Percentiles rank a stretch among this genome's conserved stretches.
Conservation (phyloP, 345 rosid genomes). For the Zanthoxylum bungeanum region DNA sequence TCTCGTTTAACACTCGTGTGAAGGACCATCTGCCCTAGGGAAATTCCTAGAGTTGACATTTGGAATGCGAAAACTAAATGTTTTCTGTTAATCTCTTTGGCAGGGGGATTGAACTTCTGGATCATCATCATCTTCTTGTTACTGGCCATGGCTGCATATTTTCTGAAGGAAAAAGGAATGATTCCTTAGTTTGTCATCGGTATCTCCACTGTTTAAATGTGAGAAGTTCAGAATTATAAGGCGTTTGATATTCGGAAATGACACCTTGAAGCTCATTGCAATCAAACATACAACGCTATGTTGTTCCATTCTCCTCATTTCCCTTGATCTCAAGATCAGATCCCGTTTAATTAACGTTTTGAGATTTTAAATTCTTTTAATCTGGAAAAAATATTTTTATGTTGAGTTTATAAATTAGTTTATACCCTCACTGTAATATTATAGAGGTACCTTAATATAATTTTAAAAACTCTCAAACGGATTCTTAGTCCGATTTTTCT, state of each 20-base stretch:
- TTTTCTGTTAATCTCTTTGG: background rate
- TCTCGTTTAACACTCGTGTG: background rate
- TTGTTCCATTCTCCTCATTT: background rate
- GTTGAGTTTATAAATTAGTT: too few species aligned
- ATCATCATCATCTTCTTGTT: slow-evolving; percentile 32
- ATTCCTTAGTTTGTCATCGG: background rate
- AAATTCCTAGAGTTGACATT: background rate
- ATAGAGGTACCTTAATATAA: too few species aligned
- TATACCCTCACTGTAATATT: too few species aligned
- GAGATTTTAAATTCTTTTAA: too few species aligned
- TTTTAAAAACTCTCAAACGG: too few species aligned
- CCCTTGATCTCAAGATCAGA: too few species aligned
- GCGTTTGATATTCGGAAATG: background rate
- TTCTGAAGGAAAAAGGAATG: slow-evolving; percentile 31
- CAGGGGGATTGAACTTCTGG: slow-evolving; percentile 43
- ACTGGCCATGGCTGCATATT: slow-evolving; percentile 36
- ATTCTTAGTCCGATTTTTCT: too few species aligned
- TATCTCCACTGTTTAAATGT: background rate
- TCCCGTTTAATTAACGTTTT: too few species aligned
- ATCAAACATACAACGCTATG: background rate
- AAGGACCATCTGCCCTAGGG: background rate
- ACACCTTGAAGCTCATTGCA: background rate
- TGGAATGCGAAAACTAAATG: background rate
- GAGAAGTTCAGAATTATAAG: background rate
- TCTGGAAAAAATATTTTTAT: too few species aligned